phyloP scores from a whole-genome alignment of 1,284 basidiomycete genomes.

The Trichosporon coremiiforme region DNA sequence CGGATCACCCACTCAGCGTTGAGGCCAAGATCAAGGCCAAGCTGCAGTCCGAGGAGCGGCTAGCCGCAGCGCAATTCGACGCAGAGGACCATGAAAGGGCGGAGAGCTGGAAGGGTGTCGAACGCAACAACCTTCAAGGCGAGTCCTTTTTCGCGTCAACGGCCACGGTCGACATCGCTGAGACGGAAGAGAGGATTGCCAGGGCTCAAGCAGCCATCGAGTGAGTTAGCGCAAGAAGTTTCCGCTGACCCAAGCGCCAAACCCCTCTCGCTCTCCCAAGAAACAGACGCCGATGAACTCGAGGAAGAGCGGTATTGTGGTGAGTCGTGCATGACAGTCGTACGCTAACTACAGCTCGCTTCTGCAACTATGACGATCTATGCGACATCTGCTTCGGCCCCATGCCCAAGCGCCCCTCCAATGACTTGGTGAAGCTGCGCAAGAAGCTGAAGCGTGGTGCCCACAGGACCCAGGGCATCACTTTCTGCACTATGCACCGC shows the following conservation, averaged over 20 bases:
- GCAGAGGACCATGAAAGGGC: neutral
- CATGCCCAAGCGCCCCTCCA: slow-evolving; percentile 33
- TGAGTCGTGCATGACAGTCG: neutral
- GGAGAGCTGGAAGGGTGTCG: neutral
- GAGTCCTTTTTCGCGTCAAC: slow-evolving; percentile 9
- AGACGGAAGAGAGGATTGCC: slow-evolving; percentile 1
- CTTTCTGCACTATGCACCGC: slow-evolving; percentile 45
- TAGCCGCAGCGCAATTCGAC: neutral
- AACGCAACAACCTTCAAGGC: neutral
- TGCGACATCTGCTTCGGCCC: slow-evolving; percentile 38
- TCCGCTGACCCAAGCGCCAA: neutral
- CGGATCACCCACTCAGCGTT: neutral
- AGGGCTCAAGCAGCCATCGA: slow-evolving; percentile 13
- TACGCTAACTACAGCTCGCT: slow-evolving; percentile 11
- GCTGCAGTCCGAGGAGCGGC: neutral
- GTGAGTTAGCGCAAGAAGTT: neutral
- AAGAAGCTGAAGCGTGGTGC: neutral
- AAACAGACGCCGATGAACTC: neutral
- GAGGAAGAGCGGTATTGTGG: slow-evolving; percentile 23
- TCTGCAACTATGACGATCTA: slow-evolving; percentile 15
- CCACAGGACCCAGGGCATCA: slow-evolving; percentile 22
- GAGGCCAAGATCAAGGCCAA: neutral
- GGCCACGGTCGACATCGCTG: neutral
- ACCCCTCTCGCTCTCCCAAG: neutral
- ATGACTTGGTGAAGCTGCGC: slow-evolving; percentile 24